Evolutionary conservation across 257 asterid genomes (phyloP).

Genomic region (Scutellaria galericulata): DNA sequence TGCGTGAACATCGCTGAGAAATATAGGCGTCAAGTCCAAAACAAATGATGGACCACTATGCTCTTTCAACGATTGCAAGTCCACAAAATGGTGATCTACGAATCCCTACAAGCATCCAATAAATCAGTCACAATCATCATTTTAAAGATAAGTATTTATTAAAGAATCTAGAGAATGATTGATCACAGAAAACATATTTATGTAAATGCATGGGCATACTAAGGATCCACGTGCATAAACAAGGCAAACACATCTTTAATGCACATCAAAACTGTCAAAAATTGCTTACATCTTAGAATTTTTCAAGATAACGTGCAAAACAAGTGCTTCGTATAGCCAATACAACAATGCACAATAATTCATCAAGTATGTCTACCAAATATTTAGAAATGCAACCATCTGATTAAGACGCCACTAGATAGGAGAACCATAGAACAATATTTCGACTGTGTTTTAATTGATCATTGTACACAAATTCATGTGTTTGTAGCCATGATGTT

Average conservation of each 20-base stretch:
- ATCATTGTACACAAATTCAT: neutral
- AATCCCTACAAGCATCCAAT: constrained; percentile 39
- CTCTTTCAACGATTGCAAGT: constrained; percentile 46
- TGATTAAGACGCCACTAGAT: too few relatives aligned
- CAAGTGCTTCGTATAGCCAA: too few relatives aligned
- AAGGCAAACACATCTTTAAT: neutral
- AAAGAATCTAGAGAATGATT: constrained; percentile 12
- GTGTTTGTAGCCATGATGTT: neutral
- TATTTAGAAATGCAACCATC: too few relatives aligned
- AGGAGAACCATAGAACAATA: neutral
- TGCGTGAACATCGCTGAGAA: constrained; percentile 33
- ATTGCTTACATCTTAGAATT: neutral
- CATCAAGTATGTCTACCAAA: too few relatives aligned
- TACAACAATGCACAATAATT: too few relatives aligned
- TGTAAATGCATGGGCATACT: neutral
- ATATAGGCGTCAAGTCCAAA: constrained; percentile 40
- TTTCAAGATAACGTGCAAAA: neutral
- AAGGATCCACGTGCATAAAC: neutral
- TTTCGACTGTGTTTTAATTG: neutral
- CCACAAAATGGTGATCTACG: constrained; percentile 44
- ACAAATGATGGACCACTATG: constrained; percentile 42
- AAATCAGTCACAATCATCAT: constrained; percentile 2
- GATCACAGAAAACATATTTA: neutral
- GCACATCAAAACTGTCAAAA: neutral
- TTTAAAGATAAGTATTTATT: neutral